phyloP scores from a whole-genome alignment of 768 basidiomycete genomes.

The Cystobasidiopsis lactophilus region DNA sequence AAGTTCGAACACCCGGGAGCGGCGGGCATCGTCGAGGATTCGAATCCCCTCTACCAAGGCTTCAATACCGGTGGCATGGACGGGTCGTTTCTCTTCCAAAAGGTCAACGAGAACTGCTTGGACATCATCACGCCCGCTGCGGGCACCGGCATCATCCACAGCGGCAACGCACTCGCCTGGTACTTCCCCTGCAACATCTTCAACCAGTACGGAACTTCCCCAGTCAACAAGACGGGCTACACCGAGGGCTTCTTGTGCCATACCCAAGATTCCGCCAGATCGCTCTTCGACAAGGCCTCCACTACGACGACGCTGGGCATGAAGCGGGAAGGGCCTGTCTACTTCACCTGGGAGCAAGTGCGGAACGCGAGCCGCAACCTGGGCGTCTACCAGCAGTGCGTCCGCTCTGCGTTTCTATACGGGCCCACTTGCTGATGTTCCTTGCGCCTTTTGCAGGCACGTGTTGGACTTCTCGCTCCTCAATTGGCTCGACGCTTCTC shows the following conservation, averaged over 20 bases:
- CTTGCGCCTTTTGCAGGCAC: slow-evolving; percentile 29
- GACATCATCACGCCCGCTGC: slow-evolving; percentile 49
- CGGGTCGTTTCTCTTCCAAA: slow-evolving; percentile 86
- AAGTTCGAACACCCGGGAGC: slow-evolving; percentile 62
- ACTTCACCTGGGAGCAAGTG: slow-evolving; percentile 80
- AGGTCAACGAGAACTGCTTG: slow-evolving; percentile 59
- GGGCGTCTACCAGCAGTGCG: slow-evolving; percentile 84
- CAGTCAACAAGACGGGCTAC: slow-evolving; percentile 49
- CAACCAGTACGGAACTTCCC: slow-evolving; percentile 42
- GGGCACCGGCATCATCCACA: slow-evolving; percentile 44
- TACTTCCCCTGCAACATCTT: slow-evolving; percentile 94
- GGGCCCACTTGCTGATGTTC: slow-evolving; percentile 7
- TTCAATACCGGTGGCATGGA: slow-evolving; percentile 73
- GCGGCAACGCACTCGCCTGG: slow-evolving; percentile 52
- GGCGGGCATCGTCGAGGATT: slow-evolving; percentile 48
- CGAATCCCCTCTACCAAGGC: slow-evolving; percentile 62
- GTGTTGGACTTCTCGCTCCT: slow-evolving; percentile 79
- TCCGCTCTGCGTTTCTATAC: slow-evolving; percentile 9
- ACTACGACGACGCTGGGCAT: neutral
- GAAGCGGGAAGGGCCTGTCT: slow-evolving; percentile 54
- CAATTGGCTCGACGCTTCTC: slow-evolving; percentile 54
- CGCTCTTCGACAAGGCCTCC: slow-evolving; percentile 28
- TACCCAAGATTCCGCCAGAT: slow-evolving; percentile 34
- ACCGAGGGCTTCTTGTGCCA: slow-evolving; percentile 51
- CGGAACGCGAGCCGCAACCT: slow-evolving; percentile 46